These are phyloP conservation scores for Cryptococcus neoformans DNA, from an alignment of 1,284 basidiomycete species.

Conservation along the genomic window DNA sequence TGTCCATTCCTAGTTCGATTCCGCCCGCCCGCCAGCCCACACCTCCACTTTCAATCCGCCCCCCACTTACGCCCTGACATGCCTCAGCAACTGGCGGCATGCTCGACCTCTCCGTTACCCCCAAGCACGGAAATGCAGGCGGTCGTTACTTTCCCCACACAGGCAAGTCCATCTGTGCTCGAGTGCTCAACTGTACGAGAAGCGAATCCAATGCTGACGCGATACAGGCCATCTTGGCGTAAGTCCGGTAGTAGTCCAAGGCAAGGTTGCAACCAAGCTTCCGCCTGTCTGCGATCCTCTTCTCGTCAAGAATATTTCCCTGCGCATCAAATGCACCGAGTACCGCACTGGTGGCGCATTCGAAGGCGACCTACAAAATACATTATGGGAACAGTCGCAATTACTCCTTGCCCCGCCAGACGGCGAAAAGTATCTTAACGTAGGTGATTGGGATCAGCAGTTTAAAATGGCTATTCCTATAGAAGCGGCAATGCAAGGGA, in stretches of 20 bases:
- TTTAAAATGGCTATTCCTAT: slow-evolving; percentile 33
- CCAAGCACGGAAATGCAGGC: slow-evolving; percentile 24
- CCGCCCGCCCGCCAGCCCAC: neutral
- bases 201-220: slow-evolving; percentile 8
- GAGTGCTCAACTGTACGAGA: neutral
- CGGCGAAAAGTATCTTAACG: slow-evolving; percentile 16
- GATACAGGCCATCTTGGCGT: slow-evolving; percentile 39
- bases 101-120: slow-evolving; percentile 29
- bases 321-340: slow-evolving; percentile 32
- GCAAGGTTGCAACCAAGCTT: slow-evolving; percentile 22
- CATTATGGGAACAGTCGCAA: slow-evolving; percentile 31
- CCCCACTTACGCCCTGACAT: slow-evolving; percentile 3
- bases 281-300: slow-evolving; percentile 19
- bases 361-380: slow-evolving; percentile 11
- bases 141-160: slow-evolving; percentile 26
- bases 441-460: slow-evolving; percentile 26
- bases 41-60: neutral
- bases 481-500: slow-evolving; percentile 19
- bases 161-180: slow-evolving; percentile 18
- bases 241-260: slow-evolving; percentile 30
- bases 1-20: neutral
- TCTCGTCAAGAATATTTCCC: slow-evolving; percentile 19
- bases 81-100: slow-evolving; percentile 10
- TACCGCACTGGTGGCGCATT: slow-evolving; percentile 17
- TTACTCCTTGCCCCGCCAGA: slow-evolving; percentile 21